A percentile compares a stretch with the other conserved stretches of the same genome.
phyloP scores from a whole-genome alignment of 257 asterid genomes.

The Solanum sparsipilum region DNA sequence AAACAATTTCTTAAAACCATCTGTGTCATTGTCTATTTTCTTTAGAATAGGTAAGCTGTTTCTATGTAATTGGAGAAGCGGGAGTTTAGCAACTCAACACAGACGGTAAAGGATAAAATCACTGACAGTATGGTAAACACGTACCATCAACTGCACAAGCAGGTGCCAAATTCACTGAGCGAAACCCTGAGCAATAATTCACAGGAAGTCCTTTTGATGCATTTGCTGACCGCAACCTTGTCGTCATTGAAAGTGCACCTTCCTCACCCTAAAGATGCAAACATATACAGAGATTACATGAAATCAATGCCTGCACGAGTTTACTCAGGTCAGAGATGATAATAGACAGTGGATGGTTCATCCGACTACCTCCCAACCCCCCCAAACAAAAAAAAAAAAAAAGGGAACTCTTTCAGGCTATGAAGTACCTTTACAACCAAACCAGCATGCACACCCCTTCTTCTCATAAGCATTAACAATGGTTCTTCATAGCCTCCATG shows the following conservation, averaged over 20 bases:
- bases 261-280: slow-evolving; percentile 74
- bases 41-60: neutral
- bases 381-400: too few species aligned
- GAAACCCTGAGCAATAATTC: slow-evolving; percentile 95
- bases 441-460: slow-evolving; percentile 94
- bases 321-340: neutral
- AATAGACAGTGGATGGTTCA: neutral
- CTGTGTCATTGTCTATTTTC: neutral
- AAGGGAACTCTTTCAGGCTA: neutral
- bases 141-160: slow-evolving; percentile 61
- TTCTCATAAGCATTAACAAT: slow-evolving; percentile 91
- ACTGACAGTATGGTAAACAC: neutral
- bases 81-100: neutral
- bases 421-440: slow-evolving; percentile 79
- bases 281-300: neutral
- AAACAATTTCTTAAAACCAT: neutral
- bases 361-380: neutral
- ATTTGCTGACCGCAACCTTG: slow-evolving; percentile 54
- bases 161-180: slow-evolving; percentile 40
- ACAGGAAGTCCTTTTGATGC: slow-evolving; percentile 91
- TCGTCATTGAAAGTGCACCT: slow-evolving; percentile 98
- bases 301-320: neutral
- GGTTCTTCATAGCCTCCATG: slow-evolving; percentile 95
- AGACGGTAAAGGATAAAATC: neutral
- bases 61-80: neutral